A percentile compares a stretch with the other conserved stretches of the same genome.
Conservation (phyloP, 208 protist genomes). For the Wallacemonas collosoma region DNA sequence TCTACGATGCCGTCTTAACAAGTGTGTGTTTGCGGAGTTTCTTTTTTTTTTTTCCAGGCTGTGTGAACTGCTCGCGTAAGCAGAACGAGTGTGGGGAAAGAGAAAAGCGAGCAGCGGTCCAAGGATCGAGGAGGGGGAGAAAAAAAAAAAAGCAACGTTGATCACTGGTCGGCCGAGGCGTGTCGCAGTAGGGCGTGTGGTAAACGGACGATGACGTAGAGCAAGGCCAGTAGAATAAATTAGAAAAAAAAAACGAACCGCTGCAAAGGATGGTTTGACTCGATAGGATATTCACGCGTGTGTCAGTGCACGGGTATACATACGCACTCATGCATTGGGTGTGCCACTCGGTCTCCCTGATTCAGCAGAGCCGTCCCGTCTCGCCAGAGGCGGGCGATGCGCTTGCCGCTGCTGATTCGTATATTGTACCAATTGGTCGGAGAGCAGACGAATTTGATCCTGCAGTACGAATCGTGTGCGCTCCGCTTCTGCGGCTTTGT, state of each 20-base stretch:
- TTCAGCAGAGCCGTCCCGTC: not conserved
- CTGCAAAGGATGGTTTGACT: no score
- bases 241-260: not conserved
- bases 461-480: slow-evolving; percentile 56
- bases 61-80: not conserved
- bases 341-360: not conserved
- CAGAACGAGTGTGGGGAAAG: not conserved
- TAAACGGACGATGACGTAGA: no score
- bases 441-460: slow-evolving; percentile 73
- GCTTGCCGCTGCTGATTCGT: not conserved
- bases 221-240: no score
- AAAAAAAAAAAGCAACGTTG: slow-evolving; percentile 5
- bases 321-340: no score
- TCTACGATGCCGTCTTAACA: no score
- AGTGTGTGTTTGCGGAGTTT: no score
- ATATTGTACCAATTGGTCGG: slow-evolving; percentile 56
- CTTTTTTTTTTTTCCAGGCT: no score
- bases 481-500: slow-evolving; percentile 48
- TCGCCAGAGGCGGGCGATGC: not conserved
- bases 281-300: no score
- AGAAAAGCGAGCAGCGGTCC: not conserved
- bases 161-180: not conserved
- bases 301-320: no score
- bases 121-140: slow-evolving; percentile 7
- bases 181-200: not conserved